phyloP scores from a whole-genome alignment of 805 yeast genomes.

The Wickerhamiella vanderwaltii region DNA sequence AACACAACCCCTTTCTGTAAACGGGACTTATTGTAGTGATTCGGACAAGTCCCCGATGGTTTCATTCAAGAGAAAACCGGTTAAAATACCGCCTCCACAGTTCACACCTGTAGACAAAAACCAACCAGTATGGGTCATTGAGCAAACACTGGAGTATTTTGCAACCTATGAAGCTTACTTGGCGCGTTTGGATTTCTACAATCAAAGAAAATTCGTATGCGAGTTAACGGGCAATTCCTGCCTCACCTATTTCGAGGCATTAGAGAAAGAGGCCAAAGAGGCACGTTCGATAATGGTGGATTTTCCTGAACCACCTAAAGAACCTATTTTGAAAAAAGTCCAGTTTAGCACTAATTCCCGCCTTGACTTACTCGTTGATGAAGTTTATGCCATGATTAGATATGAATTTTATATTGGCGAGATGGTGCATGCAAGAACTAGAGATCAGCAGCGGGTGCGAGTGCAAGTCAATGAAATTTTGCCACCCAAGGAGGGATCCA shows the following conservation, averaged over 20 bases:
- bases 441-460: constrained; percentile 32
- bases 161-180: constrained; percentile 63
- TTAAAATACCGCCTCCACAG: constrained; percentile 23
- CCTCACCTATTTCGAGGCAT: constrained; percentile 81
- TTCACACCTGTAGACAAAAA: constrained; percentile 22
- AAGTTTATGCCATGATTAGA: constrained; percentile 64
- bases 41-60: constrained; percentile 21
- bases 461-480: constrained; percentile 80
- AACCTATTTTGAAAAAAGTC: constrained; percentile 75
- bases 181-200: constrained; percentile 31
- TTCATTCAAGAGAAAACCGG: constrained; percentile 29
- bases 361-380: constrained; percentile 78
- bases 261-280: constrained; percentile 47
- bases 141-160: constrained; percentile 86
- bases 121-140: constrained; percentile 66
- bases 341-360: constrained; percentile 75
- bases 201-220: constrained; percentile 68
- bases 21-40: neutral
- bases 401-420: constrained; percentile 89
- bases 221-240: constrained; percentile 93
- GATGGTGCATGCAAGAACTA: constrained; percentile 46
- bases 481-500: neutral
- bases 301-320: constrained; percentile 86
- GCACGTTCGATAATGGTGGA: constrained; percentile 51
- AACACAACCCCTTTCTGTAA: no score